Evolutionary conservation across 1,139 yeast species (phyloP).

Genomic region (Petasospora fabianii): DNA sequence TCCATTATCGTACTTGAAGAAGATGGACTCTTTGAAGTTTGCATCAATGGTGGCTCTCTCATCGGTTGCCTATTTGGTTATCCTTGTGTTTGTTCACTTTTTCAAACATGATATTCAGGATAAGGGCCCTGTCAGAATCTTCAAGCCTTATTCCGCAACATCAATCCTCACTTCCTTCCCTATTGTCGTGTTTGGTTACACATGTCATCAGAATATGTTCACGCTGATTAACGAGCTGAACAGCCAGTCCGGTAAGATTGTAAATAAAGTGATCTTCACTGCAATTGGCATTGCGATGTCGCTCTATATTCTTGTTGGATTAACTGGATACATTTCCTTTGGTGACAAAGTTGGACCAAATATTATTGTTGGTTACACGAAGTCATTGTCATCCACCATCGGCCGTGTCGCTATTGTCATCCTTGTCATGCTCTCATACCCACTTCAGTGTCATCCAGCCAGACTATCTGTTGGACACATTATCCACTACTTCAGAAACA

Average conservation of each 20-base stretch:
- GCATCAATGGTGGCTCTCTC: constrained; percentile 67
- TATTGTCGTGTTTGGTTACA: constrained; percentile 73
- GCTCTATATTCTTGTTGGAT: constrained; percentile 59
- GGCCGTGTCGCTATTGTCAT: constrained; percentile 70
- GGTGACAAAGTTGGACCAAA: constrained; percentile 65
- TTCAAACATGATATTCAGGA: constrained; percentile 37
- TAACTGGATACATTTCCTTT: constrained; percentile 67
- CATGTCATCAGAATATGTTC: constrained; percentile 80
- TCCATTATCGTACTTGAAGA: constrained; percentile 63
- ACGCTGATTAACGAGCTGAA: constrained; percentile 64
- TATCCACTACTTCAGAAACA: constrained; percentile 39
- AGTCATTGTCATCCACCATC: constrained; percentile 54
- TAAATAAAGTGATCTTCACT: constrained; percentile 50
- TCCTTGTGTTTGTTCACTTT: constrained; percentile 59
- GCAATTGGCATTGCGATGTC: constrained; percentile 57
- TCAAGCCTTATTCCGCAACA: constrained; percentile 34
- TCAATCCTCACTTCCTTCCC: constrained; percentile 53
- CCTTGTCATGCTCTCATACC: constrained; percentile 66
- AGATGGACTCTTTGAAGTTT: constrained; percentile 63
- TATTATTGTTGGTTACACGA: constrained; percentile 67
- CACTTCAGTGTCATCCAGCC: constrained; percentile 77
- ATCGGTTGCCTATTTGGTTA: constrained; percentile 62
- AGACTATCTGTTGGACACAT: constrained; percentile 71
- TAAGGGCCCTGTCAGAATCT: constrained; percentile 37
- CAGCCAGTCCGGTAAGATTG: constrained; percentile 50